phyloP scores from a whole-genome alignment of 106 monocot species.

The Gastrodia elata region DNA sequence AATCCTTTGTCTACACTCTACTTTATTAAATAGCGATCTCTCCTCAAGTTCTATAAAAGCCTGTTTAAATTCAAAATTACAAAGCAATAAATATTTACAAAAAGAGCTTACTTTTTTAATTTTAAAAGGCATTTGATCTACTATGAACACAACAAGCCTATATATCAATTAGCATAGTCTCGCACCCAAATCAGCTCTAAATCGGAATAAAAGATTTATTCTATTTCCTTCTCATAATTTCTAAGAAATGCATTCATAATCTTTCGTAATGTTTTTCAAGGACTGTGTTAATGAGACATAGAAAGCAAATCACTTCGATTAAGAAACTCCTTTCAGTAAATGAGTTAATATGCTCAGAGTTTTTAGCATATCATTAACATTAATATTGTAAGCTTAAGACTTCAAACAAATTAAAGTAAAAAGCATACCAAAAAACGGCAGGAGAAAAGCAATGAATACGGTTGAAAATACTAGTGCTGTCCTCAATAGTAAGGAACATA shows the following conservation, averaged over 20 bases:
- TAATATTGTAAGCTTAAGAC: neutral
- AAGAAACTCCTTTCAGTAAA: neutral
- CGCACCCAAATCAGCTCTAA: neutral
- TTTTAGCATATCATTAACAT: neutral
- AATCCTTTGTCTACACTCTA: too few relatives aligned
- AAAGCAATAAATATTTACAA: too few relatives aligned
- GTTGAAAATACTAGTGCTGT: constrained; percentile 68
- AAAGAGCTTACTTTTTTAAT: too few relatives aligned
- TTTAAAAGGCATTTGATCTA: too few relatives aligned
- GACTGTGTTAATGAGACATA: neutral
- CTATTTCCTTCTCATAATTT: neutral
- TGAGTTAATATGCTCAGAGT: neutral
- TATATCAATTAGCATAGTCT: neutral
- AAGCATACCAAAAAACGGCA: constrained; percentile 80
- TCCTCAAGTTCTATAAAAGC: too few relatives aligned
- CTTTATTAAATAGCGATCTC: too few relatives aligned
- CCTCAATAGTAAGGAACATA: constrained; percentile 47
- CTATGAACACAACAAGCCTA: too few relatives aligned
- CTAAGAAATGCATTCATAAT: neutral
- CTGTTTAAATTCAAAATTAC: too few relatives aligned
- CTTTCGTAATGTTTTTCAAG: neutral
- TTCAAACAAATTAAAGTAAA: constrained; percentile 4
- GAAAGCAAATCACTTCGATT: neutral
- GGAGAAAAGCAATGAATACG: constrained; percentile 65
- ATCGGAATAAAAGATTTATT: neutral